phyloP scores from a whole-genome alignment of 176 grass and related monocot genomes.

The Carex myosuroides region DNA sequence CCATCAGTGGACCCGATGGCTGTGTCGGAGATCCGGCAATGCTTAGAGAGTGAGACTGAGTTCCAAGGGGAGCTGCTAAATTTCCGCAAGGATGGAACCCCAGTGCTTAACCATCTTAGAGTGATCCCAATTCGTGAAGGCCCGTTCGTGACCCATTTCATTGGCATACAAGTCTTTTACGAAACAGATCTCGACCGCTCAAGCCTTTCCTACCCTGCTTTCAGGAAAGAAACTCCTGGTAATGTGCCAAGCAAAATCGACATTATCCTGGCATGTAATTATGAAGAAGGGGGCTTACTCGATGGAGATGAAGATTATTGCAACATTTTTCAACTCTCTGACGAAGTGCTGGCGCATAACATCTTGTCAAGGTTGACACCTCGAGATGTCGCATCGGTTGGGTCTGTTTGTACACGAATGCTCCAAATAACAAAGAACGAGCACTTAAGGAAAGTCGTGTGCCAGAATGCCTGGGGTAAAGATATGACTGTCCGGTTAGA shows the following conservation, averaged over 20 bases:
- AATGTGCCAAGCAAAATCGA: conserved; percentile 7
- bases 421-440: conserved; percentile 75
- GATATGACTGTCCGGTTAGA: conserved; percentile 77
- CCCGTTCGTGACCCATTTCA: conserved; percentile 60
- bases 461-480: conserved; percentile 93
- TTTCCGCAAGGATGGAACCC: conserved; percentile 83
- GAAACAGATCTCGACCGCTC: conserved; percentile 63
- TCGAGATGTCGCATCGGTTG: conserved; percentile 82
- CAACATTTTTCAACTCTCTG: conserved; percentile 68
- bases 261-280: neutral
- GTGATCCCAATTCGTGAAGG: conserved; percentile 82
- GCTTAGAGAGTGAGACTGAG: conserved; percentile 59
- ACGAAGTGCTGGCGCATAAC: conserved; percentile 94
- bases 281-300: neutral
- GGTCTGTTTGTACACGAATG: conserved; percentile 84
- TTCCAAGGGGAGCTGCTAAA: conserved; percentile 92
- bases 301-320: conserved; percentile 41
- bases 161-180: conserved; percentile 80
- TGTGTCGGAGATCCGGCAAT: conserved; percentile 71
- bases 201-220: conserved; percentile 70
- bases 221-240: conserved; percentile 34
- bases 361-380: conserved; percentile 71
- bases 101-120: conserved; percentile 65
- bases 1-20: conserved; percentile 84
- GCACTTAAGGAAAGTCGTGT: conserved; percentile 82